Base-by-base conservation (phyloP, 108 stramenopile species). In the Hondaea fermentalgiana region DNA sequence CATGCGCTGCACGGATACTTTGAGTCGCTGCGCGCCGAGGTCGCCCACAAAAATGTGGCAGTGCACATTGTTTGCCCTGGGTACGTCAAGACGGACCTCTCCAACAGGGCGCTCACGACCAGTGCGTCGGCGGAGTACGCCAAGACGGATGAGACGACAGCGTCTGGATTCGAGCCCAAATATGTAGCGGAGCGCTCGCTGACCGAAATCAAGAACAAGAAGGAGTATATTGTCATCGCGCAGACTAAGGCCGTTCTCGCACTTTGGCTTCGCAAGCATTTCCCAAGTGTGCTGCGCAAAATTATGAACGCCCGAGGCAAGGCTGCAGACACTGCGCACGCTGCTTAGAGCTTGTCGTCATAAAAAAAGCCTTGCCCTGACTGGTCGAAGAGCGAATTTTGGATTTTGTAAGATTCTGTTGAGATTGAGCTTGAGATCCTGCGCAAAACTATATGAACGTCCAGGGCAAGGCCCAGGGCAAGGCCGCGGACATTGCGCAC, bases 1-100 rank as follows among this genome's bases (percentile, higher is more conserved):
- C 88, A 88, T 60, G 88, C 88, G 47, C 8, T 88, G 25, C 89
- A 89, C 47, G 89, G 89, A 43, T 89, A 89, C 59, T 89, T 89
- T 23, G 89, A 89, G 28, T 60, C 89, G 10, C 87, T 89, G 6
- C 89, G 89, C 3, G 72, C 89, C 4, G 89, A 89, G 57, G 58
- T 89, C 2, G 76, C 72, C 14, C 55, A 29, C 42, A 5, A 21
- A 19, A 25, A 53, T 47, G 59, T 89, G 35, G 10, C 23, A 5
- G 89, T 89, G 58, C 58, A 64, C 35, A 87, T 76, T 10, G 49
- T 89, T 16, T 47, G 47, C 23, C 89, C 89, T 19, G 89, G 89
- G 5, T 87, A 83, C 58, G 49, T 89, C 21, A 19, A 23, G 29
- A 87, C 89, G 10, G 76, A 44, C 51, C 76, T 72, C 53, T 57